Base-by-base conservation (phyloP, 495 filamentous ascomycete species). In the Penicillium chermesinum region DNA sequence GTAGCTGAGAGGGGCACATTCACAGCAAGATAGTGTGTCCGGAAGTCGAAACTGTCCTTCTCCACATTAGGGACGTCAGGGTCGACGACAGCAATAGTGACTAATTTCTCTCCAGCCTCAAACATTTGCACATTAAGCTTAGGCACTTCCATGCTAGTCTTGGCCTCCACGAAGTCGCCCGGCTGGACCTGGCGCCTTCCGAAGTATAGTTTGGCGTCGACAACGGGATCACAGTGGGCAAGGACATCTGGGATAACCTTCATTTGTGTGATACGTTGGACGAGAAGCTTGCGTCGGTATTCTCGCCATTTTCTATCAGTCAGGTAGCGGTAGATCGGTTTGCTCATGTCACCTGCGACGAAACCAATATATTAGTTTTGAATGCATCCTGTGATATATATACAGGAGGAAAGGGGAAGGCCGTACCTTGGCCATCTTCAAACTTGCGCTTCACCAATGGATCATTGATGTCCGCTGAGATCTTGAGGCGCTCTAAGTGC, bases 401-500 rank as follows among this genome's bases (percentile, higher is more conserved):
- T 2, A 10, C n/a, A 3, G 8, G 13, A 13, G 5, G 21, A 7
- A 42, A 25, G 25, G 5, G 21, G 12, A 9, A 17, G 16, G 65
- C 79, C 63, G 37, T 71, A 96, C 93, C 89, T 55, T 80, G 67
- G 10, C 91, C 90, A 73, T 96, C 89, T 61, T 99, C 93, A 58
- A 96, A 96, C 53, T 80, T 86, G 65, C 89, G 86, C 80, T 96
- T 97, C 36, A 97, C 88, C 21, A 89, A 41, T 1, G 93, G 93
- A 62, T 96, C 95, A 62, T 99, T 99, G 66, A 95, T 88, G 62
- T 99, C 93, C 5, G 89, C 90, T 53, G 85, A 68, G 20, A 99
- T 82, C 78, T 95, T 94, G 62, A 96, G 73, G 41, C 81, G 64
- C 62, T 95, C 89, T 45, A 97, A 54, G 55, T 89, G 73, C 48